phyloP scores from a whole-genome alignment of 1,284 basidiomycete species.

The Cryptococcus depauperatus region DNA sequence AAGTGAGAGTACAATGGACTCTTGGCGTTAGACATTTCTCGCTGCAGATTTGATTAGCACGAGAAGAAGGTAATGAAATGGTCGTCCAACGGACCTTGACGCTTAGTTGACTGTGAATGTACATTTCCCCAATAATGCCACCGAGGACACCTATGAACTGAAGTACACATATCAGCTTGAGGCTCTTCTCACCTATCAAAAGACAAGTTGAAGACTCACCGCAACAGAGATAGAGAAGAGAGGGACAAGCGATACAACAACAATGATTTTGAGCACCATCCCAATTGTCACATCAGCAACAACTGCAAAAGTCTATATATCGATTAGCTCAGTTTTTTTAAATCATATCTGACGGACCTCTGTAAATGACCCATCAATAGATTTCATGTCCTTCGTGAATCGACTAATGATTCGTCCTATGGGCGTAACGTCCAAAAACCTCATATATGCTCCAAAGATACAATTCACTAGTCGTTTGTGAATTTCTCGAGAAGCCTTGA shows the following conservation, averaged over 20 bases:
- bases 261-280: conserved; percentile 47
- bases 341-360: conserved; percentile 18
- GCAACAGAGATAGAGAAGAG: conserved; percentile 41
- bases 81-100: conserved; percentile 51
- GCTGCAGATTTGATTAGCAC: conserved; percentile 8
- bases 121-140: conserved; percentile 48
- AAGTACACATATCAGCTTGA: not conserved
- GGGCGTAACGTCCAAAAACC: conserved; percentile 56
- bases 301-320: conserved; percentile 26
- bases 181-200: not conserved
- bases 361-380: conserved; percentile 41
- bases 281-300: conserved; percentile 41
- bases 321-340: conserved; percentile 3
- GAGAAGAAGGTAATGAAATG: not conserved
- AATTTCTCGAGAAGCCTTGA: conserved; percentile 53
- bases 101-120: conserved; percentile 62
- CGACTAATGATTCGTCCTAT: conserved; percentile 55
- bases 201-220: conserved; percentile 14
- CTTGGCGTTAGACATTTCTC: conserved; percentile 59
- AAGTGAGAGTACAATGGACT: conserved; percentile 63
- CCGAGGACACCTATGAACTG: conserved; percentile 48
- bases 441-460: conserved; percentile 54
- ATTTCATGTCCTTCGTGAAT: conserved; percentile 55
- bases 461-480: conserved; percentile 54
- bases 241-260: conserved; percentile 51